Evolutionary conservation across 805 yeast genomes (phyloP).

Genomic region (Yarrowia yakushimensis): DNA sequence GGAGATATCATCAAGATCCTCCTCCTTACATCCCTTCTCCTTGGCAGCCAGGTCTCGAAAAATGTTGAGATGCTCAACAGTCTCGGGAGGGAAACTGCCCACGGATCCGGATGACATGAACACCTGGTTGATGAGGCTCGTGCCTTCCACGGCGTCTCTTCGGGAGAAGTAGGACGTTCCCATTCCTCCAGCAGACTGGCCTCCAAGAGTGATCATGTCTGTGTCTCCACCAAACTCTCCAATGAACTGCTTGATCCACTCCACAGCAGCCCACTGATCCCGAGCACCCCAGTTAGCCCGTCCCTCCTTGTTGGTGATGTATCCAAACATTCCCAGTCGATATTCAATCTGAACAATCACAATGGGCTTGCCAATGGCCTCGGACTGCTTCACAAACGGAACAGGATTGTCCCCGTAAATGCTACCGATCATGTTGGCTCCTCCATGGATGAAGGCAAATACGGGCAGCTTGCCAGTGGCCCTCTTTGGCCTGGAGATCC

Average conservation of each 20-base stretch:
- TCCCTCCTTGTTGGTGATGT: constrained; percentile 35
- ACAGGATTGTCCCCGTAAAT: constrained; percentile 9
- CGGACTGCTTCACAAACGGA: constrained; percentile 26
- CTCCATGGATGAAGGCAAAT: constrained; percentile 26
- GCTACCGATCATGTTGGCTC: constrained; percentile 24
- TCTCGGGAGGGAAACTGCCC: neutral
- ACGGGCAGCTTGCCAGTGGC: constrained; percentile 8
- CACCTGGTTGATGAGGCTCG: neutral
- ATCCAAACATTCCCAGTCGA: constrained; percentile 41
- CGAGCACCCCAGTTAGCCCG: constrained; percentile 39
- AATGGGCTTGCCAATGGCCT: constrained; percentile 25
- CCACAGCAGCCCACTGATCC: constrained; percentile 40
- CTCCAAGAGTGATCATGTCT: constrained; percentile 39
- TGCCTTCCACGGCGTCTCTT: neutral
- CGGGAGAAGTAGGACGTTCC: neutral
- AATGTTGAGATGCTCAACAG: neutral
- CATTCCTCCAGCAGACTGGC: constrained; percentile 42
- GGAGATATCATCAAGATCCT: neutral
- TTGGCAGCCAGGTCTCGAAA: neutral
- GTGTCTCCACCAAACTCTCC: constrained; percentile 41
- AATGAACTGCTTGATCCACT: constrained; percentile 41
- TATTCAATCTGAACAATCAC: constrained; percentile 38
- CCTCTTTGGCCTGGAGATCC: constrained; percentile 7
- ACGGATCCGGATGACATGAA: constrained; percentile 9
- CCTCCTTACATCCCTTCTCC: neutral